phyloP scores from a whole-genome alignment of 257 asterid species.

The Cinchona pubescens region DNA sequence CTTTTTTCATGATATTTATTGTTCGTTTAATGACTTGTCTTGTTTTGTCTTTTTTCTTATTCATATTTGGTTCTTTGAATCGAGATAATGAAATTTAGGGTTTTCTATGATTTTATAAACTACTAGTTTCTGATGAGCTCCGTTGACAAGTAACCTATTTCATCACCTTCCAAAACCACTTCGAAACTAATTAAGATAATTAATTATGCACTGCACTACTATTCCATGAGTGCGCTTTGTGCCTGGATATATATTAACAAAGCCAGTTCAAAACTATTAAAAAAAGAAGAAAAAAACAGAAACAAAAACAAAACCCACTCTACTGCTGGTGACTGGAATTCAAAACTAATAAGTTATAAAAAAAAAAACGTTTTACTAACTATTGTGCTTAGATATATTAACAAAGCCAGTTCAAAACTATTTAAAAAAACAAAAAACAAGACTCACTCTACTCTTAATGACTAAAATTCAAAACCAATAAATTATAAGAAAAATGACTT shows the following conservation, averaged over 20 bases:
- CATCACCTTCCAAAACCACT: too few relatives aligned
- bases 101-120: background rate
- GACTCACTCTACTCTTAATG: too few relatives aligned
- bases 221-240: slow-evolving; percentile 3
- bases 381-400: slow-evolving; percentile 6
- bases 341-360: too few relatives aligned
- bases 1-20: slow-evolving; percentile 2
- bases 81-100: background rate
- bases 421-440: too few relatives aligned
- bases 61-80: background rate
- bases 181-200: too few relatives aligned
- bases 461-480: too few relatives aligned
- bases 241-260: slow-evolving; percentile 10
- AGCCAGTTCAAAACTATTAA: background rate
- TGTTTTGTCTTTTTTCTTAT: slow-evolving; percentile 13
- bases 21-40: slow-evolving; percentile 13
- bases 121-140: background rate
- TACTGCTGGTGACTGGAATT: too few relatives aligned
- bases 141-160: background rate
- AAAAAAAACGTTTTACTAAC: too few relatives aligned
- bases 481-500: too few relatives aligned
- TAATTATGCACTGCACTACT: background rate
- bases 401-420: background rate
- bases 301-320: too few relatives aligned
- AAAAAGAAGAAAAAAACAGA: too few relatives aligned